Base-by-base conservation (phyloP, 805 yeast species). In the Debaryomyces castellii region DNA sequence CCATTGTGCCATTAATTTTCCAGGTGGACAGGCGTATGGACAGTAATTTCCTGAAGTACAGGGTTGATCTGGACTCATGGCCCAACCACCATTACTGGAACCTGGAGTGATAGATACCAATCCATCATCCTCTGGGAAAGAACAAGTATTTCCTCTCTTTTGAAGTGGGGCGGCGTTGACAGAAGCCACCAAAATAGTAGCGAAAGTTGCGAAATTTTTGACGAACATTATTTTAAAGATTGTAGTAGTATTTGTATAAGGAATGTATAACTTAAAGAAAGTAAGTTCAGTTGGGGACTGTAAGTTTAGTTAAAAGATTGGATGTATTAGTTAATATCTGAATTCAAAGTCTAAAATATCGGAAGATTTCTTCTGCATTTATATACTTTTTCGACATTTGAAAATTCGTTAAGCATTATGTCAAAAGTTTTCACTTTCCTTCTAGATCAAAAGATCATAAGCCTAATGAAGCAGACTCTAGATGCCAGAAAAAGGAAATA, bases 1-100 rank as follows among this genome's bases (percentile, higher is more conserved):
- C 96, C 96, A 89, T 66, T 89, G 97, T 24, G 83, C 87, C 85
- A 85, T 83, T 45, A 89, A 64, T 63, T 87, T 80, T 47, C 97
- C 97, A 34, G 96, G 87, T 14, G 89, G 82, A 62, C 97, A 89
- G 14, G 96, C 96, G 64, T 85, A 90, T 24, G 96, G 96, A 66
- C 96, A 89, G 78, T 83, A 90, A 24, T 74, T 67, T n/a, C 94
- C 96, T 21, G 85, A 73, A 3, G 82, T 63, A 66, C 97, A 89
- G 30, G 73, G 57, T 57, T 83, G 85, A 63, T 87, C 94, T 41
- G 81, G 81, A 53, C 83, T 78, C 78, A 87, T 75, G 41, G 96
- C 96, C 96, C 96, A 90, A 20, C 96, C 96, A 41, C 76, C 90
- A 56, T 85, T 86, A 14, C 63, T 53, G 23, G 81, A 77, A 28